Evolutionary conservation across 2,329 filamentous ascomycete genomes (phyloP).

Genomic region (Madurella fahalii): DNA sequence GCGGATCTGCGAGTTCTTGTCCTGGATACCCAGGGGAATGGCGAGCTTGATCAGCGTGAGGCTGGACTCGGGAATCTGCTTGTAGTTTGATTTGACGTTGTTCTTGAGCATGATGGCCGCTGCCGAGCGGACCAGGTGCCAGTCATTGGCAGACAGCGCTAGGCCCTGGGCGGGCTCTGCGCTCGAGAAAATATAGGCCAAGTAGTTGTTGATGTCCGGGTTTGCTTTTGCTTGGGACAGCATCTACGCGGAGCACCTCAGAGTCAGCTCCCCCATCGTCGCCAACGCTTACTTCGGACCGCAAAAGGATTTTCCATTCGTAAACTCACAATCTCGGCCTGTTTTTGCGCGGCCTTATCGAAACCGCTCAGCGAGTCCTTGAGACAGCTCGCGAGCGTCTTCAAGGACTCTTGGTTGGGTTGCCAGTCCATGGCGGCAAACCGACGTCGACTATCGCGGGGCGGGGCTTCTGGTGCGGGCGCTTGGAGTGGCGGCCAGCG

Average conservation of each 20-base stretch:
- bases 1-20: conserved; percentile 76
- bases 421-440: conserved; percentile 66
- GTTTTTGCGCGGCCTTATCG: conserved; percentile 75
- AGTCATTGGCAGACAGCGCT: conserved; percentile 55
- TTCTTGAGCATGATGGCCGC: conserved; percentile 96
- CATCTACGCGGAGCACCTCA: conserved; percentile 59
- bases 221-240: conserved; percentile 82
- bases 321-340: conserved; percentile 75
- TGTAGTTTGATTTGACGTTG: conserved; percentile 73
- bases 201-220: conserved; percentile 95
- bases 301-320: background rate
- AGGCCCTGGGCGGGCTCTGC: conserved; percentile 58
- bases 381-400: conserved; percentile 83
- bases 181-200: conserved; percentile 83
- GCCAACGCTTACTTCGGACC: background rate
- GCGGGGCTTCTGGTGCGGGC: conserved; percentile 7
- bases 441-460: conserved; percentile 9
- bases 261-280: conserved; percentile 8
- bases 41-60: conserved; percentile 74
- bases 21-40: conserved; percentile 74
- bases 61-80: conserved; percentile 68
- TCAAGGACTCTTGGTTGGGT: conserved; percentile 79
- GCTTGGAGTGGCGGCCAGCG: background rate
- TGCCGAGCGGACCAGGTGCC: conserved; percentile 76
- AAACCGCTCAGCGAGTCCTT: conserved; percentile 87